Evolutionary conservation across 306 rosid species (phyloP).

Genomic region (Lotus japonicus): DNA sequence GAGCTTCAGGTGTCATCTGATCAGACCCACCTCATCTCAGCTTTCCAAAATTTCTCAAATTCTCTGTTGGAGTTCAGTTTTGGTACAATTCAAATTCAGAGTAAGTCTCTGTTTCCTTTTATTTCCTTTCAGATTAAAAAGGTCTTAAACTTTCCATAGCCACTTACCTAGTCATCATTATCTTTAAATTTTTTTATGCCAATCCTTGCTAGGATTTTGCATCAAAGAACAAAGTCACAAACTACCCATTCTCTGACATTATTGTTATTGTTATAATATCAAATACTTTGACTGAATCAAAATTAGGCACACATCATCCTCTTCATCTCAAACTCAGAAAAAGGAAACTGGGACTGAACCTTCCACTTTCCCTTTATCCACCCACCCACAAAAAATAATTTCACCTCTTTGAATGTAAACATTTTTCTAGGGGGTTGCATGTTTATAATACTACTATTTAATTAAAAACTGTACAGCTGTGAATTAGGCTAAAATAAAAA

Average conservation of each 20-base stretch:
- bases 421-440: too few species aligned
- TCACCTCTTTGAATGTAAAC: too few species aligned
- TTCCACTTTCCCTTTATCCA: too few species aligned
- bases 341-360: not conserved
- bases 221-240: not conserved
- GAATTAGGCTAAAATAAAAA: too few species aligned
- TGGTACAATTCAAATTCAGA: not conserved
- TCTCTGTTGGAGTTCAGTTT: not conserved
- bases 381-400: too few species aligned
- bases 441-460: too few species aligned
- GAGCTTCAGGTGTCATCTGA: too few species aligned
- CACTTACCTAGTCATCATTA: not conserved
- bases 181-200: not conserved
- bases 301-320: not conserved
- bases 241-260: not conserved
- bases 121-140: not conserved
- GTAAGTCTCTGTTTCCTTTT: not conserved
- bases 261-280: not conserved
- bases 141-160: not conserved
- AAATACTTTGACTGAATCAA: not conserved
- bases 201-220: not conserved
- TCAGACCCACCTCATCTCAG: too few species aligned
- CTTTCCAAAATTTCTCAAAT: too few species aligned
- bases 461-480: too few species aligned
- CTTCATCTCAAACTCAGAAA: not conserved